Conservation (phyloP, 345 rosid species). For the Stellera chamaejasme region DNA sequence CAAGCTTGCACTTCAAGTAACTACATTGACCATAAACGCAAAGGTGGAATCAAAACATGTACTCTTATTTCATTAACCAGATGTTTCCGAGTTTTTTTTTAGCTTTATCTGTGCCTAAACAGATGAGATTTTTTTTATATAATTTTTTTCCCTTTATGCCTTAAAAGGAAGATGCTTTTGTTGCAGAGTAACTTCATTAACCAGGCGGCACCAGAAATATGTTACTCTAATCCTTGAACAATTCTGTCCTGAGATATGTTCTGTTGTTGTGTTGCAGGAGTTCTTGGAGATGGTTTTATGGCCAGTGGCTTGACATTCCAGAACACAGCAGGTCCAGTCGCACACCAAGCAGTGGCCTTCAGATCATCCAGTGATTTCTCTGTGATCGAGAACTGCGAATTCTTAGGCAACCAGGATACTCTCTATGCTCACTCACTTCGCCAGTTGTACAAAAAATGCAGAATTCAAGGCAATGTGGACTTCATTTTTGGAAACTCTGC, state of each 20-base stretch:
- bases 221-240: too few relatives aligned
- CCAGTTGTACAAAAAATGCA: slow-evolving; percentile 75
- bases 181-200: too few relatives aligned
- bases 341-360: slow-evolving; percentile 93
- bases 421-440: slow-evolving; percentile 80
- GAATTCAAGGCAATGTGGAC: slow-evolving; percentile 83
- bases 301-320: slow-evolving; percentile 70
- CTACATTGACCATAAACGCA: too few relatives aligned
- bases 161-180: too few relatives aligned
- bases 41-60: too few relatives aligned
- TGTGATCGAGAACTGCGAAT: slow-evolving; percentile 68
- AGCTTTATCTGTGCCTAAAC: too few relatives aligned
- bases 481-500: slow-evolving; percentile 92
- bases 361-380: slow-evolving; percentile 81
- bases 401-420: slow-evolving; percentile 89
- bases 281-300: slow-evolving; percentile 94
- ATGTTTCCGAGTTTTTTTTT: too few relatives aligned
- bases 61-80: too few relatives aligned
- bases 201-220: too few relatives aligned
- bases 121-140: too few relatives aligned
- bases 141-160: too few relatives aligned
- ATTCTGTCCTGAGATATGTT: background rate
- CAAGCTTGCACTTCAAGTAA: too few relatives aligned
- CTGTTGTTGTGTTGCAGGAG: slow-evolving; percentile 35
- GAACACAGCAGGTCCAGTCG: slow-evolving; percentile 81